Evolutionary conservation across 2,329 filamentous ascomycete genomes (phyloP), one percentile per base, ranked within the genome.

Genomic region (Orbilia quercus): DNA sequence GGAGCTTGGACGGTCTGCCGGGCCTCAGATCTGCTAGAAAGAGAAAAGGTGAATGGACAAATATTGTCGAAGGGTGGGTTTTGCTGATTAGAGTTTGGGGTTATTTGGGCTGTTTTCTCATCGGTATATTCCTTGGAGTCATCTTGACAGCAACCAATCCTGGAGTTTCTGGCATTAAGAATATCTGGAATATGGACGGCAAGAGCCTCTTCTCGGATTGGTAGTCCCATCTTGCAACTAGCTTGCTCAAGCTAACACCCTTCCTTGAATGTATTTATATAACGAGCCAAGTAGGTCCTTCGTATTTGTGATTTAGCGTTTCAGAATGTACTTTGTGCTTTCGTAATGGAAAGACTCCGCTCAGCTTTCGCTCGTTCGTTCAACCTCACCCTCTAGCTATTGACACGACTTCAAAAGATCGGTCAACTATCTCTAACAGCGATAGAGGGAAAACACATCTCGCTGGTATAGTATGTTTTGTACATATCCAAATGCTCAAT

Each of bases 1-100:
- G 77, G 50, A 87, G 85, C 78, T 81, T 89, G 47, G 87, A 89
- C 75, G 86, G 85, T 1, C 80, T 89, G 18, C 85, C 86, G 0
- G 87, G 87, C 0, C 78, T 90, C 76, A 82, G 81, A 64, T 81
- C 81, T 3, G 87, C 86, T 20, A 82, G 86, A 74, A 81, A 82
- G 47, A 82, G 82, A 25, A 79, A 79, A 1, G 85, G 85, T 1
- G 82, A 87, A 79, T 80, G 78, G 70, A 65, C 86, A 42, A 66
- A 36, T 12, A 38, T 50, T 7, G 60, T 73, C 1, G 58, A 73
- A 20, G 54, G 38, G 6, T 62, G 69, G 60, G 23, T 34, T 5
- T n/a, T 62, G 7, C 11, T 73, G 1, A 14, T 54, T 20, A 60
- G 60, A 14, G 31, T 73, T 4, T 73, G 69, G 69, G 60, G 45